Evolutionary conservation across 2,329 filamentous ascomycete species (phyloP), one percentile per base, ranked within the genome.

Genomic region (Aspergillus sp.): DNA sequence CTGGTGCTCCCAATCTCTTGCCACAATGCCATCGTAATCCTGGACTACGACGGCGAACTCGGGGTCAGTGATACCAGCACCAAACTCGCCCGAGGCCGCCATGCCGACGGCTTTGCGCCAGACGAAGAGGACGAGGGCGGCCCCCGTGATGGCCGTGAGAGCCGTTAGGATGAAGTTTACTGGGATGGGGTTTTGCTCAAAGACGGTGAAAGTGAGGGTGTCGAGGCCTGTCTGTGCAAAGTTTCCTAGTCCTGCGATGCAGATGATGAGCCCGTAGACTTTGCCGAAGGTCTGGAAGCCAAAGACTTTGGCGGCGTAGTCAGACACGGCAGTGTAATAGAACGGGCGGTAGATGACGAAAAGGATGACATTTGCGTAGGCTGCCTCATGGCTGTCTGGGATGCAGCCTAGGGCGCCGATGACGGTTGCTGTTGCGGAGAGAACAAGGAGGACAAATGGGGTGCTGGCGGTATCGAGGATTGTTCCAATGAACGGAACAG

Each of bases 251-350:
- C 93, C 92, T 0, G 91, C 88, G 2, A 95, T 77, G 74, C 90
- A 96, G 65, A 96, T 96, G 64, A 96, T 89, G 19, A 93, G 82
- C 11, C 92, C 92, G 74, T 96, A 96, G n/a, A 97, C 91, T 57
- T 90, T 96, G 46, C 92, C 93, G 66, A 96, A 96, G 0, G 91
- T 96, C 60, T 87, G 83, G 76, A 96, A 96, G 15, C 92, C 92
- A 71, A 96, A 96, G 37, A 96, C 91, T 76, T 96, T 96, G 60
- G 91, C 91, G 19, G 86, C 85, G 73, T 96, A 96, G 76, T 96
- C 92, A 58, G 88, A 92, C 9, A 96, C 89, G 2, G 90, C 85
- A 0, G 91, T 95, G 75, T 96, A 96, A 76, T 95, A 96, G 56
- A 96, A 88, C 0, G 91, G 91, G 0, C 92, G 84, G 72, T 95